Conservation (phyloP, 257 asterid genomes). For the Anisodus acutangulus region DNA sequence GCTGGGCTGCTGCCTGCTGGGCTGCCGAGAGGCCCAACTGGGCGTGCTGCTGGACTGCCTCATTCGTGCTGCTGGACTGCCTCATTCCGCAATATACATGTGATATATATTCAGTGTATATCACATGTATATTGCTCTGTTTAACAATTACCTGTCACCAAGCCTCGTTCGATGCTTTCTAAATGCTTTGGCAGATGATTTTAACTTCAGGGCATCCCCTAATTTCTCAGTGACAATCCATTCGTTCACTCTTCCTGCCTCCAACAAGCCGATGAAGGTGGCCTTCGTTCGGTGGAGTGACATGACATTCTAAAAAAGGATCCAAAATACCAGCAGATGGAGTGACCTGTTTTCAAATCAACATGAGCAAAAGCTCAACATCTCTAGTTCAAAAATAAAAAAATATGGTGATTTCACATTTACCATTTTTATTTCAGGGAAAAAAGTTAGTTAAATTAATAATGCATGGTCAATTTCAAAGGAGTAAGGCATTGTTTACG, state of each 20-base stretch:
- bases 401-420: background rate
- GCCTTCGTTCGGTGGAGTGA: conserved; percentile 90
- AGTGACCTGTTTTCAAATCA: conserved; percentile 56
- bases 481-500: background rate
- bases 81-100: too few relatives aligned
- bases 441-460: background rate
- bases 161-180: conserved; percentile 60
- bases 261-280: conserved; percentile 88
- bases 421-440: background rate
- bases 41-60: too few relatives aligned
- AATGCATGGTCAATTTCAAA: conserved; percentile 3
- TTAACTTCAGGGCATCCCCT: conserved; percentile 73
- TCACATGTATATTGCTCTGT: too few relatives aligned
- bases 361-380: background rate
- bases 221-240: conserved; percentile 97
- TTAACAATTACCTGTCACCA: conserved; percentile 92
- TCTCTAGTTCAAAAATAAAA: background rate
- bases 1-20: too few relatives aligned
- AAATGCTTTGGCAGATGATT: conserved; percentile 59
- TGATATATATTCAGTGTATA: too few relatives aligned
- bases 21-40: too few relatives aligned
- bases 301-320: conserved; percentile 94
- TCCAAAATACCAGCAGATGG: conserved; percentile 90
- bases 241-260: conserved; percentile 87
- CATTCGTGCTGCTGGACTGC: too few relatives aligned